Conservation (phyloP, 2,329 filamentous ascomycete species). For the Ascochyta rabiei region DNA sequence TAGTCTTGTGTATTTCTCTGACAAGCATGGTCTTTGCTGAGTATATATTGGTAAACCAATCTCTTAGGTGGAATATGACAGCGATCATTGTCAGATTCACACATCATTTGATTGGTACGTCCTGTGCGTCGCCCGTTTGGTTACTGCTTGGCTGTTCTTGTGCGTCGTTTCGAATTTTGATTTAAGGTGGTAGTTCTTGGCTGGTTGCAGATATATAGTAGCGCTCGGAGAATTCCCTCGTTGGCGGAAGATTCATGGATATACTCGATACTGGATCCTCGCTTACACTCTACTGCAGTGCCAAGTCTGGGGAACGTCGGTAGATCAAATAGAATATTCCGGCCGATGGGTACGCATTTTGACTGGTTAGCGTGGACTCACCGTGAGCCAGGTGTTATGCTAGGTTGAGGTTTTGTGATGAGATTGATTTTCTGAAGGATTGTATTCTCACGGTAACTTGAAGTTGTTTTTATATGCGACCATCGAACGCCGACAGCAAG, state of each 20-base stretch:
- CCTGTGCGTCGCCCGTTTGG: constrained; percentile 5
- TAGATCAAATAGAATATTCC: background rate
- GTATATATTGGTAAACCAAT: constrained; percentile 11
- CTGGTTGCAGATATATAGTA: constrained; percentile 6
- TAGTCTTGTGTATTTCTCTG: background rate
- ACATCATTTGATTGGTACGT: constrained; percentile 1
- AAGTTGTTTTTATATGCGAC: too few relatives aligned
- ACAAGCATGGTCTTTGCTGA: background rate
- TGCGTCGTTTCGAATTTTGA: constrained; percentile 2
- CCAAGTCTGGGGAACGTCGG: constrained; percentile 12
- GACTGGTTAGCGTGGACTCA: too few relatives aligned
- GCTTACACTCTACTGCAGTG: background rate
- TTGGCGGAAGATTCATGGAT: constrained; percentile 22
- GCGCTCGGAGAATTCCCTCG: constrained; percentile 19
- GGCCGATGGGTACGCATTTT: background rate
- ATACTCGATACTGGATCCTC: constrained; percentile 2
- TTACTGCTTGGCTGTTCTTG: background rate
- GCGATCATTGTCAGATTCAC: background rate
- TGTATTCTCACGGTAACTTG: too few relatives aligned
- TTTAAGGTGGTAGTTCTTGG: constrained; percentile 14
- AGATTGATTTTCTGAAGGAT: too few relatives aligned
- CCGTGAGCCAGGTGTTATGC: too few relatives aligned
- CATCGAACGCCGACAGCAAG: too few relatives aligned
- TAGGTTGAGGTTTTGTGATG: too few relatives aligned
- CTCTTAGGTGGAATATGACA: constrained; percentile 22